A percentile compares a stretch with the other conserved stretches of the same genome.
Conservation (phyloP, 2,329 filamentous ascomycete genomes). For the Cercospora zeae-maydis region DNA sequence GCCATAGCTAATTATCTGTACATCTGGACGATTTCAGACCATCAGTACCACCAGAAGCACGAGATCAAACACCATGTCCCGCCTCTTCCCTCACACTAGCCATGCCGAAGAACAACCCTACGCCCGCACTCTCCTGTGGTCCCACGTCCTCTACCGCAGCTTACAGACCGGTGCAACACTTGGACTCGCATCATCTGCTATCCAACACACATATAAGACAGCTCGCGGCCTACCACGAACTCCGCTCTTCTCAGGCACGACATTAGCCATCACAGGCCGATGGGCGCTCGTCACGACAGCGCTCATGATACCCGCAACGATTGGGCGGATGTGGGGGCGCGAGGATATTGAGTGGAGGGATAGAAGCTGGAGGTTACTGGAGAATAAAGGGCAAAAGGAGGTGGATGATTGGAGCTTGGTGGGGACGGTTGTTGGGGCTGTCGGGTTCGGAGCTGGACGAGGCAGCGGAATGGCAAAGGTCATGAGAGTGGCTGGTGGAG, state of each 20-base stretch:
- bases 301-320: conserved; percentile 45
- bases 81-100: conserved; percentile 52
- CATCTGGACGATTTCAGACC: background rate
- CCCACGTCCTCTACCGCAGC: conserved; percentile 57
- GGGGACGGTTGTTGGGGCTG: conserved; percentile 37
- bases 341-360: conserved; percentile 63
- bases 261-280: conserved; percentile 23
- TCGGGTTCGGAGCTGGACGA: conserved; percentile 37
- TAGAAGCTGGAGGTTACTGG: conserved; percentile 58
- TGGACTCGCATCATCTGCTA: conserved; percentile 39
- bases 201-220: conserved; percentile 19
- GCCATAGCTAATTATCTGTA: background rate
- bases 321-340: conserved; percentile 52
- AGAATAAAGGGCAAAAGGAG: conserved; percentile 56
- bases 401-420: conserved; percentile 55
- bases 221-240: conserved; percentile 27
- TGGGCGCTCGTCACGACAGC: conserved; percentile 48
- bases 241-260: conserved; percentile 33
- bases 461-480: conserved; percentile 37
- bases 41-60: background rate
- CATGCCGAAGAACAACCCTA: conserved; percentile 63
- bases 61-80: conserved; percentile 46
- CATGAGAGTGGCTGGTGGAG: conserved; percentile 17
- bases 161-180: conserved; percentile 54
- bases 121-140: conserved; percentile 53